A percentile compares a stretch with the other conserved stretches of the same genome.
Conservation (phyloP, 495 filamentous ascomycete genomes). For the Zalerion maritima region DNA sequence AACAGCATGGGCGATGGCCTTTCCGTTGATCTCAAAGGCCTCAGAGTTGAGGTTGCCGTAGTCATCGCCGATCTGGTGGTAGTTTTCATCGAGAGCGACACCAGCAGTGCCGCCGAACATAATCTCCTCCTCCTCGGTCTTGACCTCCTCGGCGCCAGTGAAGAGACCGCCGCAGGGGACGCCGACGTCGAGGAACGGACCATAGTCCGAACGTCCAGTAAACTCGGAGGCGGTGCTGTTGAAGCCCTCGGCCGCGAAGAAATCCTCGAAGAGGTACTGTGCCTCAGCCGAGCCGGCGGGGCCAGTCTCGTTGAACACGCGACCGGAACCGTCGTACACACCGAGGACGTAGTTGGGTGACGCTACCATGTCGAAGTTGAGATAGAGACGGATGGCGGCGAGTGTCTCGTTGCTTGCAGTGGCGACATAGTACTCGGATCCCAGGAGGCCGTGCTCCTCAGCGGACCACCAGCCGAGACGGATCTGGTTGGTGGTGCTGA, state of each 20-base stretch:
- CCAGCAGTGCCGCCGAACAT: slow-evolving; percentile 48
- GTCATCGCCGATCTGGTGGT: slow-evolving; percentile 44
- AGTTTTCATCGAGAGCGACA: slow-evolving; percentile 45
- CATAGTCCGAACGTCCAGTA: slow-evolving; percentile 53
- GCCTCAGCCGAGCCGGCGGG: slow-evolving; percentile 48
- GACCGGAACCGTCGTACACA: slow-evolving; percentile 60
- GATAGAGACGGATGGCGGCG: slow-evolving; percentile 47
- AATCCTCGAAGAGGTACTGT: slow-evolving; percentile 48
- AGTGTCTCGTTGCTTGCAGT: slow-evolving; percentile 29
- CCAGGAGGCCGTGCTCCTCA: slow-evolving; percentile 52
- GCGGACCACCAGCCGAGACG: slow-evolving; percentile 58
- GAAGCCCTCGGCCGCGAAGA: slow-evolving; percentile 31
- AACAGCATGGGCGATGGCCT: slow-evolving; percentile 47
- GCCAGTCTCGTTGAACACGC: slow-evolving; percentile 43
- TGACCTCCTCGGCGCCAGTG: slow-evolving; percentile 53
- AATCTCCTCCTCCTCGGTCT: slow-evolving; percentile 42
- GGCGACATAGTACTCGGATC: slow-evolving; percentile 44
- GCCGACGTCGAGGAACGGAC: slow-evolving; percentile 46
- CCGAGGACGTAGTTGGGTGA: slow-evolving; percentile 53
- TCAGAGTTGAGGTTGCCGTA: slow-evolving; percentile 42
- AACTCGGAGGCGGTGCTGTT: slow-evolving; percentile 39
- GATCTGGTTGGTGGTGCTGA: slow-evolving; percentile 47
- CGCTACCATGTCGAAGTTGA: slow-evolving; percentile 73
- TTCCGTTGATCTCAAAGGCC: slow-evolving; percentile 45
- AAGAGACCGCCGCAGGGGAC: slow-evolving; percentile 53